phyloP scores from a whole-genome alignment of 371 early-diverging fungal genomes.

The Circinella minor region DNA sequence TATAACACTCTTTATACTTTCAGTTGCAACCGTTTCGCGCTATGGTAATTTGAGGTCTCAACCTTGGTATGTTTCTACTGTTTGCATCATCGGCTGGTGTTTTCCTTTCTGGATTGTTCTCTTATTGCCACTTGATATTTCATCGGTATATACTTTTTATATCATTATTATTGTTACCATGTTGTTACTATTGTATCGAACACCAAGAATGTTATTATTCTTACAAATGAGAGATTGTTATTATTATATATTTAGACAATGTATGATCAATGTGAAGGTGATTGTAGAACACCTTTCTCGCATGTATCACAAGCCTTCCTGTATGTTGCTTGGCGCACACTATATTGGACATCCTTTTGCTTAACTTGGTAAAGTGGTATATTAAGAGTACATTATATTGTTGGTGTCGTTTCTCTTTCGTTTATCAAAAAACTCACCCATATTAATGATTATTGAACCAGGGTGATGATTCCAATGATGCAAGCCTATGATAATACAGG shows the following conservation, averaged over 20 bases:
- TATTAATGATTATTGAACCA: constrained; percentile 23
- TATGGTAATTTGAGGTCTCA: constrained; percentile 74
- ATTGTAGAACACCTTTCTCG: constrained; percentile 77
- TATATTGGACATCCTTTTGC: constrained; percentile 92
- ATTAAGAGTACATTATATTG: too few species aligned
- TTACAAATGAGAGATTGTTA: background rate
- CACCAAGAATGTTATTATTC: background rate
- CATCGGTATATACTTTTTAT: constrained; percentile 69
- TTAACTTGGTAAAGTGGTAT: constrained; percentile 77
- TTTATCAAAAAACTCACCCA: background rate
- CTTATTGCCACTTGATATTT: constrained; percentile 88
- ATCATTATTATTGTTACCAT: background rate
- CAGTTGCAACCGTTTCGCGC: constrained; percentile 66
- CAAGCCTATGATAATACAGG: constrained; percentile 88
- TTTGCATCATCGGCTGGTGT: constrained; percentile 78
- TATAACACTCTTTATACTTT: constrained; percentile 54
- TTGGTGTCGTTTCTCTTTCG: too few species aligned
- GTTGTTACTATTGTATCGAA: background rate
- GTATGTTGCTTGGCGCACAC: constrained; percentile 79
- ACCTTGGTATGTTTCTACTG: constrained; percentile 72
- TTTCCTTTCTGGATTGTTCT: constrained; percentile 90
- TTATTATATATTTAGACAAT: constrained; percentile 57
- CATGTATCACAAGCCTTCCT: constrained; percentile 75
- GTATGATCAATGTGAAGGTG: constrained; percentile 65
- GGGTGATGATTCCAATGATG: constrained; percentile 85